Conservation (phyloP, 495 filamentous ascomycete genomes). For the Thermothielavioides terrestris region DNA sequence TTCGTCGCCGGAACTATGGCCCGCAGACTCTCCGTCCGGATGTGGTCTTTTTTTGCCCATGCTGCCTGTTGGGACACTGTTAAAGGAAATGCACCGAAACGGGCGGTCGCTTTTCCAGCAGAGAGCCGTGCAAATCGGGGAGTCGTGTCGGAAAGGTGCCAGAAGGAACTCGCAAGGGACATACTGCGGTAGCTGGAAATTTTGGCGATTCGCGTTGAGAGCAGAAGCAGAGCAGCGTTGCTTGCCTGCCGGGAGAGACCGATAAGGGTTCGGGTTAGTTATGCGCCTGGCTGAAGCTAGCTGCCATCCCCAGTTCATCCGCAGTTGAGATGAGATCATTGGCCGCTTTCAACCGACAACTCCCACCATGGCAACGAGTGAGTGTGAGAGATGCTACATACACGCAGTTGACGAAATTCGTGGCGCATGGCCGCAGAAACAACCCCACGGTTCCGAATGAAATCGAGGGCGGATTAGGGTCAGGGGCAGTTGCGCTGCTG, state of each 20-base stretch:
- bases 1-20: constrained; percentile 2
- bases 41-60: constrained; percentile 18
- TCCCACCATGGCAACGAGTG: neutral
- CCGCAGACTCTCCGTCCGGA: constrained; percentile 18
- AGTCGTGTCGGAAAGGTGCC: too few relatives aligned
- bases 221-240: too few relatives aligned
- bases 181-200: neutral
- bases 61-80: neutral
- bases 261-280: constrained; percentile 12
- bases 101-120: neutral
- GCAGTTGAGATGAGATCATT: neutral
- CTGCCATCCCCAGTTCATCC: neutral
- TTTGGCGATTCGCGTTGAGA: too few relatives aligned
- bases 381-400: too few relatives aligned
- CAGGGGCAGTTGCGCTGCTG: neutral
- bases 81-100: neutral
- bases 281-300: neutral
- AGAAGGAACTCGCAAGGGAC: neutral
- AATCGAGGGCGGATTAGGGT: constrained; percentile 1
- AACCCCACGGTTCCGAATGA: neutral
- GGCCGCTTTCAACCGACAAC: neutral
- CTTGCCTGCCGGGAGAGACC: neutral
- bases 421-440: neutral
- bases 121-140: neutral
- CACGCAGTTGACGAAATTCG: too few relatives aligned